Conservation (phyloP, 2,329 filamentous ascomycete species). For the Claviceps digitariae region DNA sequence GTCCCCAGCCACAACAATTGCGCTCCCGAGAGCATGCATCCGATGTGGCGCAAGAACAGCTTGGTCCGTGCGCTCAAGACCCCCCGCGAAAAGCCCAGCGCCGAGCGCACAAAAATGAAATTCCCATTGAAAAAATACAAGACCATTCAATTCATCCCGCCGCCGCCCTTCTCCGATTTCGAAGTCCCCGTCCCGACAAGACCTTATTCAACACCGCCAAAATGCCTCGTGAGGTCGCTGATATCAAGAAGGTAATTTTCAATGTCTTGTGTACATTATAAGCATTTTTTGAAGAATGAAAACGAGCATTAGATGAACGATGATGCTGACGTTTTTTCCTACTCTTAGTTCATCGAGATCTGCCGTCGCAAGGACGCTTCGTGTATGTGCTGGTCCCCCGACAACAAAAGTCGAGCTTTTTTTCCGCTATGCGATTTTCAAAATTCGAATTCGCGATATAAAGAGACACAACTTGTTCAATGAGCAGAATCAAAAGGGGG, state of each 20-base stretch:
- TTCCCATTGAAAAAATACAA: neutral
- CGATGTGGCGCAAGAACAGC: neutral
- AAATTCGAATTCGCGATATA: neutral
- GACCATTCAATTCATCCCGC: neutral
- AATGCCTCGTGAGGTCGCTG: slow-evolving; percentile 96
- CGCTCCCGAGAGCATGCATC: neutral
- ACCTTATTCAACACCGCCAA: slow-evolving; percentile 41
- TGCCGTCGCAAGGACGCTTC: slow-evolving; percentile 98
- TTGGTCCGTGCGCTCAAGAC: slow-evolving; percentile 12
- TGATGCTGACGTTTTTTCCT: neutral
- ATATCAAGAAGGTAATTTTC: slow-evolving; percentile 69
- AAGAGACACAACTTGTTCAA: neutral
- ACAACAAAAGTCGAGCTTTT: neutral
- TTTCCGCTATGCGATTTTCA: neutral
- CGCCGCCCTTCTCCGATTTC: neutral
- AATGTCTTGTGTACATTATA: neutral
- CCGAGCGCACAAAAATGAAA: slow-evolving; percentile 6
- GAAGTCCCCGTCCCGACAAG: slow-evolving; percentile 10
- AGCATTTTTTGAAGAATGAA: neutral
- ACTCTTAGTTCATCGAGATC: slow-evolving; percentile 92
- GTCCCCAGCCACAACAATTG: neutral
- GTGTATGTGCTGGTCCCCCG: slow-evolving; percentile 54
- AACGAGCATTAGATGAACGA: neutral
- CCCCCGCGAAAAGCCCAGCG: slow-evolving; percentile 10
- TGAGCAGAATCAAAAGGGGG: neutral